Evolutionary conservation across 208 protist species (phyloP), one percentile per base, ranked within the genome.

Genomic region (Trypanosoma mega): DNA sequence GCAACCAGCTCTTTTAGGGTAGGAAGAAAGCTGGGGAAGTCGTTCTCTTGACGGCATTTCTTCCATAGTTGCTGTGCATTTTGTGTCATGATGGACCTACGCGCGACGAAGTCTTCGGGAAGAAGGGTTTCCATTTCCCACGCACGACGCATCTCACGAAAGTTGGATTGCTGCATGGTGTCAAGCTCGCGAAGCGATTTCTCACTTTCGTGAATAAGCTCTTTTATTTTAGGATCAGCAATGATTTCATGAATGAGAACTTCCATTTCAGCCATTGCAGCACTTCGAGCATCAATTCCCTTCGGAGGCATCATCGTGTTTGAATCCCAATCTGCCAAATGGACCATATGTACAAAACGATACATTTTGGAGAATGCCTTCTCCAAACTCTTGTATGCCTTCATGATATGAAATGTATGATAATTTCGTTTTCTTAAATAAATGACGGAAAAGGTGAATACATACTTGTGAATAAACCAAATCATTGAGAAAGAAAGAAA

Each of bases 241-340:
- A 92, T 68, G 8, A 78, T 61, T n/a, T 74, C 50, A 34, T 90
- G 75, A 29, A 74, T 26, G 36, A 78, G 51, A 34, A 77, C 55
- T 27, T 65, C 45, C 3, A 93, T 50, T 41, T 72, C 69, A 1
- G 78, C 78, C 39, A 87, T 75, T 14, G 88, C 85, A 39, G 86
- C 77, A n/a, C 80, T 76, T 29, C 91, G 76, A 1, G 79, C 64
- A 2, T 80, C 78, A 12, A 71, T 58, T 8, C 76, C 83, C 39
- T 91, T 86, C 11, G 68, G 63, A 0, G 90, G 87, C 91, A 96
- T 94, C 53, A 87, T 73, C 5, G 78, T 74, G 21, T 85, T 62
- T 62, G 80, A 63, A 57, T 94, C 91, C 91, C 91, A 96, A 14
- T 60, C 29, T 0, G 69, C 77, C 3, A 93, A 60, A 3, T 48